Base-by-base conservation (phyloP, 345 rosid species). In the Sonneratia alba region DNA sequence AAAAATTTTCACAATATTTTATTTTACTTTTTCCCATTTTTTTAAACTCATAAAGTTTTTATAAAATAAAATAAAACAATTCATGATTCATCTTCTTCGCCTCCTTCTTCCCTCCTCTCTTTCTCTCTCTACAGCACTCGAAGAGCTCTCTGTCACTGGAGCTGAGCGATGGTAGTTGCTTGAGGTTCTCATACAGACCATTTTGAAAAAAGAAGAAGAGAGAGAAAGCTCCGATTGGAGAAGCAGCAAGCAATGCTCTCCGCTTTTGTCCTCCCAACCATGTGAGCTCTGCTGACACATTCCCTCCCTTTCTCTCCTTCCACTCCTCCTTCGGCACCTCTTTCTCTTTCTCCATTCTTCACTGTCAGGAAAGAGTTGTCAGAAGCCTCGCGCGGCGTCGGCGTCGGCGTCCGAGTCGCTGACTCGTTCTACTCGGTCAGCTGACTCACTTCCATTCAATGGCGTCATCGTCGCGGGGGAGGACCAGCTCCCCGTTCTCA, bases 381-480 rank as follows among this genome's bases (percentile, higher is more conserved):
- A 47, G 51, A 47, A 68, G 76, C 75, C 69, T 64, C 77, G 66
- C 43, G 15, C 49, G 42, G 72, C 15, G 57, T 61, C 51, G 42
- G 72, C 15, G 57, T 61, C 51, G 16, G 4, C n/a, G 40, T 37
- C 45, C 22, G 47, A 47, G 13, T 13, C 14, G 13, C 51, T 47
- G 51, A 47, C 51, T 47, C 51, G 43, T 40, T 8, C 51, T 8
- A 24, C 53, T 38, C 73, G 67, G 69, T 42, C 49, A 67, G 71
- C 67, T 68, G 71, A 75, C 72, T 68, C 64, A 83, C 85, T 83
- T 75, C 81, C 82, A 76, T 81, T 77, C 76, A 51, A 85, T 90
- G 93, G 88, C 97, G 57, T 91, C 96, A 14, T 91, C 95, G 57
- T 92, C 97, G 1, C 86, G 89, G 73, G 87, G 88, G n/a, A 81